phyloP scores from a whole-genome alignment of 257 asterid species.

The Eucommia ulmoides region DNA sequence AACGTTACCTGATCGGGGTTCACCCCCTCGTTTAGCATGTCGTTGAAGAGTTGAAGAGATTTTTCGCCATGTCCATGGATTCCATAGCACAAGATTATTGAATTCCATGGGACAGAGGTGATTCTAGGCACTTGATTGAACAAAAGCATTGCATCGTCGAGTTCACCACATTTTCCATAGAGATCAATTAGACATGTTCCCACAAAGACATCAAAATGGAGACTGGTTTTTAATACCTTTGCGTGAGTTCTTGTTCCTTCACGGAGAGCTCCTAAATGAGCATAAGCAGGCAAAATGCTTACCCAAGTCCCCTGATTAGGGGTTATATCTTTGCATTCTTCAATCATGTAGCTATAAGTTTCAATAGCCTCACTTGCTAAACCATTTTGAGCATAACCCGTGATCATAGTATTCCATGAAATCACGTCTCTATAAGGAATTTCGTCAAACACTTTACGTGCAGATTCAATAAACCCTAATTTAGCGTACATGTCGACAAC shows the following conservation, averaged over 20 bases:
- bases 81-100: constrained; percentile 64
- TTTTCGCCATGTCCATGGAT: constrained; percentile 61
- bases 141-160: constrained; percentile 44
- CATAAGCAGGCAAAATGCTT: constrained; percentile 60
- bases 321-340: constrained; percentile 19
- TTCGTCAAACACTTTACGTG: constrained; percentile 41
- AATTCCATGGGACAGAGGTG: constrained; percentile 51
- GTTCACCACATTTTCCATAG: constrained; percentile 72
- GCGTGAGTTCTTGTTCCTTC: constrained; percentile 63
- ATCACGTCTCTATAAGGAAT: constrained; percentile 50
- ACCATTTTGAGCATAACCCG: constrained; percentile 80
- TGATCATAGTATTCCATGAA: constrained; percentile 77
- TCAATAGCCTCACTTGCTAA: constrained; percentile 56
- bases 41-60: constrained; percentile 37
- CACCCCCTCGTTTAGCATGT: constrained; percentile 49
- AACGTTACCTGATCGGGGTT: constrained; percentile 70
- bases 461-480: constrained; percentile 45
- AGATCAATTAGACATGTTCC: constrained; percentile 66
- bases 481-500: constrained; percentile 85
- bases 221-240: constrained; percentile 36
- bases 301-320: constrained; percentile 72
- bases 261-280: constrained; percentile 64
- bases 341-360: constrained; percentile 32
- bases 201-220: constrained; percentile 44
- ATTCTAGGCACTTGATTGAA: constrained; percentile 37